These are phyloP conservation scores for Pseudovirgaria hyperparasitica DNA, from an alignment of 2,329 filamentous ascomycete species.

Conservation along the genomic window DNA sequence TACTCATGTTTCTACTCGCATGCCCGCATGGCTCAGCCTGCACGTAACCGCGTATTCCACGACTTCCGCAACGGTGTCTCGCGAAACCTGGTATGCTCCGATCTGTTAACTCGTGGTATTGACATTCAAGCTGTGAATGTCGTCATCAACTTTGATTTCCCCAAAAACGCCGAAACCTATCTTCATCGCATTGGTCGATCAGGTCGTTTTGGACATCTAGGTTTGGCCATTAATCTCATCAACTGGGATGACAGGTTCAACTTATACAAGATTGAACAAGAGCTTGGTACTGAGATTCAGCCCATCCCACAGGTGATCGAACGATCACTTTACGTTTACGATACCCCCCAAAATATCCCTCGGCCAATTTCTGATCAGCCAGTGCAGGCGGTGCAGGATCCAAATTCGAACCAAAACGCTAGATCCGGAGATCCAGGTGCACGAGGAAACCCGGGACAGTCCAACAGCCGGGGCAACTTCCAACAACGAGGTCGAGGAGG, in stretches of 20 bases:
- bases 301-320: slow-evolving; percentile 92
- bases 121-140: slow-evolving; percentile 99
- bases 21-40: slow-evolving; percentile 92
- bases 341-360: slow-evolving; percentile 88
- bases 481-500: no score
- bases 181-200: slow-evolving; percentile 97
- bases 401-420: no score
- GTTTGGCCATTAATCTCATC: slow-evolving; percentile 96
- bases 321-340: slow-evolving; percentile 97
- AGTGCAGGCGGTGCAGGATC: no score
- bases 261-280: slow-evolving; percentile 95
- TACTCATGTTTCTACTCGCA: slow-evolving; percentile 99
- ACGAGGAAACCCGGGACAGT: no score
- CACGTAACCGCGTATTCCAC: slow-evolving; percentile 96
- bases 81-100: slow-evolving; percentile 95
- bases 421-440: no score
- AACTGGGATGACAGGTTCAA: slow-evolving; percentile 99
- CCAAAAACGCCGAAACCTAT: slow-evolving; percentile 98
- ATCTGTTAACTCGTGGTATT: slow-evolving; percentile 94
- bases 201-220: slow-evolving; percentile 90
- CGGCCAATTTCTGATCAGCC: slow-evolving; percentile 55
- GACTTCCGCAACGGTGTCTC: slow-evolving; percentile 97
- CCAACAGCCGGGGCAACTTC: no score
- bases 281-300: slow-evolving; percentile 92
- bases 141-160: slow-evolving; percentile 99